Conservation (phyloP, 306 rosid species). For the Lathyrus aphaca region DNA sequence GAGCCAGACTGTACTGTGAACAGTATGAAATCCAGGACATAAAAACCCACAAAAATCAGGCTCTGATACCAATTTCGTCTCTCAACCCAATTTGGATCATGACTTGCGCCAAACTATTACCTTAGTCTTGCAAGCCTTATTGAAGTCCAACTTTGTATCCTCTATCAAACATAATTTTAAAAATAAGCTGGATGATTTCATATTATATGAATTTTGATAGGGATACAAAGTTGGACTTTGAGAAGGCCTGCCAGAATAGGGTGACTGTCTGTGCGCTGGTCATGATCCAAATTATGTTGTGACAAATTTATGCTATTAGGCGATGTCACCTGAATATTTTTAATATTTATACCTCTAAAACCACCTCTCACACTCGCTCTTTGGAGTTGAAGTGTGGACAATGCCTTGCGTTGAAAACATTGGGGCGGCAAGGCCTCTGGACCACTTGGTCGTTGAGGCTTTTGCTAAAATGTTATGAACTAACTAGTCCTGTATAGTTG, state of each 20-base stretch:
- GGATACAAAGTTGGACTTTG: background rate
- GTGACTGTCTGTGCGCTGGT: background rate
- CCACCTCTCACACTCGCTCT: no score
- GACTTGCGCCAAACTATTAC: background rate
- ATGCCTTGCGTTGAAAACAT: no score
- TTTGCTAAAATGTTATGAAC: no score
- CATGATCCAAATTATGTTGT: background rate
- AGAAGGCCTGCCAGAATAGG: background rate
- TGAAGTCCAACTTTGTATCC: background rate
- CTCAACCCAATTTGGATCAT: background rate
- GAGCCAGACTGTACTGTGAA: background rate
- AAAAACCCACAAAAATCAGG: background rate
- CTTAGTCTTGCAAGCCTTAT: background rate
- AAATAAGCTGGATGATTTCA: no score
- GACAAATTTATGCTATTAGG: no score
- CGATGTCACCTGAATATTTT: no score
- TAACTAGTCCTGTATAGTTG: no score
- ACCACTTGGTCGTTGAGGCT: no score
- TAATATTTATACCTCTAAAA: no score
- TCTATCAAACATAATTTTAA: background rate
- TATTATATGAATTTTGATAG: no score
- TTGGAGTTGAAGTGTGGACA: no score
- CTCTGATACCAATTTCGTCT: background rate
- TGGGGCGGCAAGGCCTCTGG: no score
- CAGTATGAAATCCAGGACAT: conserved; percentile 12